A percentile compares a stretch with the other conserved stretches of the same genome.
Conservation (phyloP, 306 rosid species). For the Cicer yamashitae region DNA sequence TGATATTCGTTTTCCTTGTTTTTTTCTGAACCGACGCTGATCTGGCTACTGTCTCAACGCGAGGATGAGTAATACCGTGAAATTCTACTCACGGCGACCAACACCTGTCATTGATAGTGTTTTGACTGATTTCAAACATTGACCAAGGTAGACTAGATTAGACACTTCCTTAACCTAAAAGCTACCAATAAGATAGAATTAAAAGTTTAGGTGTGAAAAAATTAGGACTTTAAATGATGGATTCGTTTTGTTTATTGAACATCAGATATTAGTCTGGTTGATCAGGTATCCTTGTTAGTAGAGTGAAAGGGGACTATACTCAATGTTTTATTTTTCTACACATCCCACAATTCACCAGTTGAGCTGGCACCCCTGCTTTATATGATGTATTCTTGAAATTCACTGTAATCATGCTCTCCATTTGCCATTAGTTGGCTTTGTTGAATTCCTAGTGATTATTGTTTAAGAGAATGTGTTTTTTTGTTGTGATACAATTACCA, state of each 20-base stretch:
- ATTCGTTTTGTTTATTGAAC: neutral
- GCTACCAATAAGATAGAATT: neutral
- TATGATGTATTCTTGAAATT: slow-evolving; percentile 11
- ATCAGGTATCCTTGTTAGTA: neutral
- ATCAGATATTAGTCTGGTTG: neutral
- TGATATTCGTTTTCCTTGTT: no score
- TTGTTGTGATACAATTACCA: slow-evolving; percentile 5
- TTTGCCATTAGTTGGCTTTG: slow-evolving; percentile 13
- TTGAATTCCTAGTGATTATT: slow-evolving; percentile 6
- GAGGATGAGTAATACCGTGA: no score
- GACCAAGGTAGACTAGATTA: no score
- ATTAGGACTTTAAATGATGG: neutral
- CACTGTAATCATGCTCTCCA: slow-evolving; percentile 22
- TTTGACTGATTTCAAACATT: no score
- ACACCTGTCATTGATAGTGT: no score
- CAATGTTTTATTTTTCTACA: neutral
- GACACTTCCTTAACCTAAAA: no score
- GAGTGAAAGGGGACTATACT: no score
- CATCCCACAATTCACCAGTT: neutral
- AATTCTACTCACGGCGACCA: no score
- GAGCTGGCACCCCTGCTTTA: neutral
- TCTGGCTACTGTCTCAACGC: no score
- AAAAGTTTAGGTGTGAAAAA: neutral
- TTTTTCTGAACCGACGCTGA: no score
- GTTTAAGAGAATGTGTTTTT: slow-evolving; percentile 36